Percentiles rank a stretch among this genome's conserved stretches.
Conservation (phyloP, 2,329 filamentous ascomycete species). For the Fusarium lyarnte region DNA sequence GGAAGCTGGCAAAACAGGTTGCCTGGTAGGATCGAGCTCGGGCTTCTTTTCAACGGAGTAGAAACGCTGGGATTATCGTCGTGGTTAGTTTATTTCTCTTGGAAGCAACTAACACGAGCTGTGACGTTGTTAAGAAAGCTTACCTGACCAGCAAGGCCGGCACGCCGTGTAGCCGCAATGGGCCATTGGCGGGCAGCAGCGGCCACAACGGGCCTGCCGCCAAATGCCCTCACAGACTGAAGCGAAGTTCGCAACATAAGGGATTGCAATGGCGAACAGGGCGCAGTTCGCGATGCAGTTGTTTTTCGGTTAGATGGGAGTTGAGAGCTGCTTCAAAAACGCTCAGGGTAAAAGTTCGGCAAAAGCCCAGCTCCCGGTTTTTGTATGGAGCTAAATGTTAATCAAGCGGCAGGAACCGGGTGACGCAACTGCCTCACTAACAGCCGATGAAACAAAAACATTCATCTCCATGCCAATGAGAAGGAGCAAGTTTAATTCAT, state of each 20-base stretch:
- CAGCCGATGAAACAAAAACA: not conserved
- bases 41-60: slow-evolving; percentile 66
- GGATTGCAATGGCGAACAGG: slow-evolving; percentile 58
- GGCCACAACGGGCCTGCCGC: slow-evolving; percentile 63
- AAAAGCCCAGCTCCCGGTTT: slow-evolving; percentile 49
- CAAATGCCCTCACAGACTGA: slow-evolving; percentile 69
- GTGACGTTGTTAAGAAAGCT: slow-evolving; percentile 50
- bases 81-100: slow-evolving; percentile 45
- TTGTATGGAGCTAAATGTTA: slow-evolving; percentile 35
- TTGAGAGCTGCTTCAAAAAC: slow-evolving; percentile 52
- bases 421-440: slow-evolving; percentile 44
- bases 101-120: slow-evolving; percentile 25
- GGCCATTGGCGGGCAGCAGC: slow-evolving; percentile 69
- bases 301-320: slow-evolving; percentile 46
- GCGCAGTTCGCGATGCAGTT: slow-evolving; percentile 45
- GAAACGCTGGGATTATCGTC: slow-evolving; percentile 57
- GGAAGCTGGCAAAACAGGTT: slow-evolving; percentile 63
- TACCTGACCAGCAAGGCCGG: slow-evolving; percentile 46
- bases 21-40: slow-evolving; percentile 58
- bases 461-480: not conserved
- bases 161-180: slow-evolving; percentile 48
- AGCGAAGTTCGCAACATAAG: slow-evolving; percentile 76
- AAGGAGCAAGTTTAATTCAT: not conserved
- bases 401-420: slow-evolving; percentile 50
- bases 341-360: slow-evolving; percentile 58